Base-by-base conservation (phyloP, 1,284 basidiomycete genomes). In the Ceraceosorus guamensis region DNA sequence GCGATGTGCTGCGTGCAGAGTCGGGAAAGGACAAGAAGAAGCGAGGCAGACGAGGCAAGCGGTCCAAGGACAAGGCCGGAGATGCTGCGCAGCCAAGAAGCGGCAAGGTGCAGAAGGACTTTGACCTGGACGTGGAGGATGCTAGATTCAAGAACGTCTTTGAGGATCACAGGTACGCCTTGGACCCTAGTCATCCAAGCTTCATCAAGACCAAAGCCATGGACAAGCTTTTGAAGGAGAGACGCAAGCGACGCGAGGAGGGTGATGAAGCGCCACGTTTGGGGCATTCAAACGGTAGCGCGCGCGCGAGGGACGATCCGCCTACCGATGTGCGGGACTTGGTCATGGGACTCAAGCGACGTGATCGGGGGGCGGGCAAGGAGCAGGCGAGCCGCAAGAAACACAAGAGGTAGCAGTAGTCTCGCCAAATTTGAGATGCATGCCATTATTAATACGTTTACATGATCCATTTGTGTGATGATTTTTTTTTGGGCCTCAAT, bases 91-190 rank as follows among this genome's bases (percentile, higher is more conserved):
- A 80, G 56, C 24, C 24, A 3, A 76, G 49, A 3, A 76, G 49
- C 75, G 74, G 30, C n/a, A 52, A 67, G 48, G 56, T 65, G 13
- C 66, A 72, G 59, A 63, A 64, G 30, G 76, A 70, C 57, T 97
- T 97, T 78, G 78, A 81, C 50, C 85, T 98, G 67, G 82, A 99
- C 73, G 84, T 90, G 56, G 83, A 84, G 66, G 95, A 99, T 72
- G 83, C 87, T 4, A 85, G 95, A 32, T 98, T 98, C 81, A 83
- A 83, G 65, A 86, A 83, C 8, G 73, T 97, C 48, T 87, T 91
- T 73, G 88, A 96, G 64, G 88, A 98, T 72, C 85, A 91, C 68
- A 83, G 85, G 46, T 98, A 89, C 71, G 92, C 93, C 0, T 90
- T 99, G 66, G 95, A 98, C 76, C 93, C 95, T 18, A 89, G 85